These are phyloP conservation scores for Puccinia horiana DNA, from an alignment of 1,284 basidiomycete genomes.

Conservation along the genomic window DNA sequence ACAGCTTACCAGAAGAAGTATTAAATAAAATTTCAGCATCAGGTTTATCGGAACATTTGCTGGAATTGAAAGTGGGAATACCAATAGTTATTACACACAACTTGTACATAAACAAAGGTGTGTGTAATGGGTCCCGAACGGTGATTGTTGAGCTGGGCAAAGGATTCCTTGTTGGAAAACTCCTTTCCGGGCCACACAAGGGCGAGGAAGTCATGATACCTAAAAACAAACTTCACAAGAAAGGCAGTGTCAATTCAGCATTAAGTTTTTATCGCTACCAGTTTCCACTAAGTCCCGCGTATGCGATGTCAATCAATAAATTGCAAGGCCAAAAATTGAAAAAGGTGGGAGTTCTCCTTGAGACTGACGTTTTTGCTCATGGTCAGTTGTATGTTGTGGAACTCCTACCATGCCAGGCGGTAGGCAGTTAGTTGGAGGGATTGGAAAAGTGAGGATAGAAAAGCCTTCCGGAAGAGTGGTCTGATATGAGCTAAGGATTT, in stretches of 20 bases:
- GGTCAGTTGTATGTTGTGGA: conserved; percentile 15
- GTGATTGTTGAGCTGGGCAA: neutral
- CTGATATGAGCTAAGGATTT: too few relatives aligned
- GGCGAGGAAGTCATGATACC: neutral
- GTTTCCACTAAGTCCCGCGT: neutral
- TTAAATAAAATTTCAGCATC: neutral
- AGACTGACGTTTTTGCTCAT: neutral
- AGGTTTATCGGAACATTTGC: neutral
- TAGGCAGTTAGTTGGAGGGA: too few relatives aligned
- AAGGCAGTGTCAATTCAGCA: neutral
- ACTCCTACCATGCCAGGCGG: too few relatives aligned
- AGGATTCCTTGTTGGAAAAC: too few relatives aligned
- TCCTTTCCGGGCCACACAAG: too few relatives aligned
- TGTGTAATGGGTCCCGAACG: neutral
- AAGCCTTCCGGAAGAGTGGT: too few relatives aligned
- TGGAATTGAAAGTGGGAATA: neutral
- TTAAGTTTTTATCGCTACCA: neutral
- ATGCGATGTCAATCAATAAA: conserved; percentile 16
- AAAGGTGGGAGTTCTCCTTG: neutral
- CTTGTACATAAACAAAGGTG: neutral
- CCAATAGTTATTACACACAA: neutral
- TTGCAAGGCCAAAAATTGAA: neutral
- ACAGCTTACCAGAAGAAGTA: neutral
- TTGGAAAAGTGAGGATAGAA: too few relatives aligned
- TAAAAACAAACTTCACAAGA: neutral